A percentile compares a stretch with the other conserved stretches of the same genome.
Conservation (phyloP, 805 yeast genomes). For the Zygosaccharomyces lentus region DNA sequence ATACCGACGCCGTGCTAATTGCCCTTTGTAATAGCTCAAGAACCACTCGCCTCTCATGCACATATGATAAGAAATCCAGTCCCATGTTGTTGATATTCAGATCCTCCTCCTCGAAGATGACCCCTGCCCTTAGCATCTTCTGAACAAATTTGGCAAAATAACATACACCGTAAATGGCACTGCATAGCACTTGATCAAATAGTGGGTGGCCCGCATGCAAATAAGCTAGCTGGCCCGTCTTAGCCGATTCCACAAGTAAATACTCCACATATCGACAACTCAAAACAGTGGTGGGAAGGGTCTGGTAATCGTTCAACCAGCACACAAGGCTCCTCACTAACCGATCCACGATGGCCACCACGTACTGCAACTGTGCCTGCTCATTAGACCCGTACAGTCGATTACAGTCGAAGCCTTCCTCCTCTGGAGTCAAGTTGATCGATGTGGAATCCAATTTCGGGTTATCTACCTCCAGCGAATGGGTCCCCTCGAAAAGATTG, state of each 20-base stretch:
- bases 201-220: slow-evolving; percentile 29
- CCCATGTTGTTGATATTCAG: slow-evolving; percentile 61
- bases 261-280: slow-evolving; percentile 71
- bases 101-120: slow-evolving; percentile 72
- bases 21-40: slow-evolving; percentile 32
- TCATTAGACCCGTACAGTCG: slow-evolving; percentile 14
- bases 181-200: slow-evolving; percentile 49
- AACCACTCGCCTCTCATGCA: slow-evolving; percentile 22
- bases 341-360: slow-evolving; percentile 50
- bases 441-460: slow-evolving; percentile 73
- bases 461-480: slow-evolving; percentile 78
- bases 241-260: slow-evolving; percentile 42
- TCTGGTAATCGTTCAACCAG: slow-evolving; percentile 69
- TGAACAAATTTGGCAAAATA: slow-evolving; percentile 48
- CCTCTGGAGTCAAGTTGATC: slow-evolving; percentile 44
- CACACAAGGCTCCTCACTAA: slow-evolving; percentile 52
- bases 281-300: slow-evolving; percentile 71
- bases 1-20: slow-evolving; percentile 14
- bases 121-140: slow-evolving; percentile 50
- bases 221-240: slow-evolving; percentile 14
- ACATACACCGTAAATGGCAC: slow-evolving; percentile 49
- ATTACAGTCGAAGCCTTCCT: slow-evolving; percentile 44
- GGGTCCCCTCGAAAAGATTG: slow-evolving; percentile 75
- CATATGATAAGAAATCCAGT: slow-evolving; percentile 38
- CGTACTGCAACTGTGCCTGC: slow-evolving; percentile 39